These are phyloP conservation scores for Kalaharituber pfeilii DNA, from an alignment of 2,329 filamentous ascomycete species.

Conservation along the genomic window DNA sequence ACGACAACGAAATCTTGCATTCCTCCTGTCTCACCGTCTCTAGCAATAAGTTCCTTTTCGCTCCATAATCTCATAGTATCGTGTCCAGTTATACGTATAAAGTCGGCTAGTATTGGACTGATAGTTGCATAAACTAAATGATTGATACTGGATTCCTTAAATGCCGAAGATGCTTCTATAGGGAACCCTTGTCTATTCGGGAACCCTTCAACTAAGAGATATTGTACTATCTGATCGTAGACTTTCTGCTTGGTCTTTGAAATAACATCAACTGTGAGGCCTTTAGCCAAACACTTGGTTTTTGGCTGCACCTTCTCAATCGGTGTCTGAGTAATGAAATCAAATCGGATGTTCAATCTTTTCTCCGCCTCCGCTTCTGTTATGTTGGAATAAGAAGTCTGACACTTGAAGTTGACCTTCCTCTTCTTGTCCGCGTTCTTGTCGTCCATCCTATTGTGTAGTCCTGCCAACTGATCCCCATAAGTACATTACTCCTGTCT, in stretches of 20 bases:
- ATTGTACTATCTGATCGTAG: slow-evolving; percentile 6
- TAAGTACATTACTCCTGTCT: too few species aligned
- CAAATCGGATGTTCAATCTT: slow-evolving; percentile 5
- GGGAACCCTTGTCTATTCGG: too few species aligned
- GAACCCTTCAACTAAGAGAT: slow-evolving; percentile 11
- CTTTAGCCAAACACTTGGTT: slow-evolving; percentile 3
- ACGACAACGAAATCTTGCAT: slow-evolving; percentile 12
- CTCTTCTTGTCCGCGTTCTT: too few species aligned
- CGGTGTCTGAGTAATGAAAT: not conserved
- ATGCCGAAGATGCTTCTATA: slow-evolving; percentile 4
- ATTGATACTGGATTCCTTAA: slow-evolving; percentile 12
- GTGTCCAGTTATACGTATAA: slow-evolving; percentile 5
- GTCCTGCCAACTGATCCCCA: too few species aligned
- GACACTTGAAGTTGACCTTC: slow-evolving; percentile 10
- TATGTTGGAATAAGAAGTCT: slow-evolving; percentile 9
- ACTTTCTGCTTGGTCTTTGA: slow-evolving; percentile 10
- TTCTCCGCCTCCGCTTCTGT: slow-evolving; percentile 4
- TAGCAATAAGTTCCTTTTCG: slow-evolving; percentile 12
- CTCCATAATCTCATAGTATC: not conserved
- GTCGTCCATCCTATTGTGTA: too few species aligned
- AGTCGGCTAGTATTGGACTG: slow-evolving; percentile 5
- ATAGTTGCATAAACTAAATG: slow-evolving; percentile 7
- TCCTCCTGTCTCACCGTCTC: slow-evolving; percentile 8
- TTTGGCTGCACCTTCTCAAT: not conserved
- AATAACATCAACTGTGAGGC: too few species aligned